Conservation (phyloP, 2,329 filamentous ascomycete species). For the Calonectria pauciramosa region DNA sequence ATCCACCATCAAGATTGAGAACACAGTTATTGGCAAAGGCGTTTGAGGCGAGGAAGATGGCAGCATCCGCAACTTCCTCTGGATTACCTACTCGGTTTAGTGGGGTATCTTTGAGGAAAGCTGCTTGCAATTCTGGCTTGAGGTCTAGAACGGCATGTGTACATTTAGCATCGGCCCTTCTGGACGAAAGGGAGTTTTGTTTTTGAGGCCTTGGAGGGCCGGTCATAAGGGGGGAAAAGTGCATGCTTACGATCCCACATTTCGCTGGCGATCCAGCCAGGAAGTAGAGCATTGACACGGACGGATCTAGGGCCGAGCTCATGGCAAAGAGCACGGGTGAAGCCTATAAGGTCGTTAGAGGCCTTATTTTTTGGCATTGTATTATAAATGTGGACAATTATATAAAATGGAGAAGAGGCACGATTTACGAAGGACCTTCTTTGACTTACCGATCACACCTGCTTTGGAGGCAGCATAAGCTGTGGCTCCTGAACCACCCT, state of each 20-base stretch:
- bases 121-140: slow-evolving; percentile 54
- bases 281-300: slow-evolving; percentile 84
- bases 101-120: slow-evolving; percentile 69
- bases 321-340: slow-evolving; percentile 76
- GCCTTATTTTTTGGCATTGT: slow-evolving; percentile 37
- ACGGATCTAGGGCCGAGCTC: slow-evolving; percentile 74
- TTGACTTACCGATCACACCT: slow-evolving; percentile 75
- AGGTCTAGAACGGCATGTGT: slow-evolving; percentile 53
- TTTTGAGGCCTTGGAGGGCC: slow-evolving; percentile 19
- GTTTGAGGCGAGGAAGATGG: slow-evolving; percentile 82
- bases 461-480: slow-evolving; percentile 87
- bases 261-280: slow-evolving; percentile 85
- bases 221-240: slow-evolving; percentile 31
- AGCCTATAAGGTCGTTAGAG: slow-evolving; percentile 59
- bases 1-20: slow-evolving; percentile 86
- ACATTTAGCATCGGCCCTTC: slow-evolving; percentile 56
- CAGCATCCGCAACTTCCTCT: slow-evolving; percentile 85
- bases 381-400: slow-evolving; percentile 37
- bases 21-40: slow-evolving; percentile 89
- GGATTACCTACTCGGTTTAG: slow-evolving; percentile 74
- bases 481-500: slow-evolving; percentile 78
- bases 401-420: slow-evolving; percentile 29
- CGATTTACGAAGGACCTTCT: slow-evolving; percentile 21
- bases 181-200: slow-evolving; percentile 26
- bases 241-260: slow-evolving; percentile 78